phyloP scores from a whole-genome alignment of 2,329 filamentous ascomycete genomes.

The Fusarium drepaniforme region DNA sequence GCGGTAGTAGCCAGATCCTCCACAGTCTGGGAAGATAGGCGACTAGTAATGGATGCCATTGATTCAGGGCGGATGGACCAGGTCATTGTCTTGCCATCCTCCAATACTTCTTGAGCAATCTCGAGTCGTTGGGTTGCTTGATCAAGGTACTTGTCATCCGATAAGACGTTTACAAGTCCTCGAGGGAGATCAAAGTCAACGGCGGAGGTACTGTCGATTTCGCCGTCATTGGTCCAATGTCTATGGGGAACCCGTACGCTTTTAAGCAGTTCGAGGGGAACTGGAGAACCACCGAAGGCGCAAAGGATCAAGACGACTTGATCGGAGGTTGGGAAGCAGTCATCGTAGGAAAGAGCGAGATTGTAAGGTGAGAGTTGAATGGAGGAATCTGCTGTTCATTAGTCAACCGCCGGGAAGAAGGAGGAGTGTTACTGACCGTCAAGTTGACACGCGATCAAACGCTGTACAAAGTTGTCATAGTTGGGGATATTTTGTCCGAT shows the following conservation, averaged over 20 bases:
- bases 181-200: slow-evolving; percentile 38
- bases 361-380: slow-evolving; percentile 38
- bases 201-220: slow-evolving; percentile 41
- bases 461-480: slow-evolving; percentile 39
- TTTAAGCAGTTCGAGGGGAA: slow-evolving; percentile 42
- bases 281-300: slow-evolving; percentile 35
- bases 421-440: slow-evolving; percentile 1
- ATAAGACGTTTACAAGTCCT: slow-evolving; percentile 35
- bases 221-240: slow-evolving; percentile 44
- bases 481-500: slow-evolving; percentile 29
- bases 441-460: slow-evolving; percentile 38
- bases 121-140: slow-evolving; percentile 20
- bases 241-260: slow-evolving; percentile 33
- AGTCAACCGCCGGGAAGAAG: neutral
- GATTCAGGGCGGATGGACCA: slow-evolving; percentile 38
- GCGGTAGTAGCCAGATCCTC: slow-evolving; percentile 38
- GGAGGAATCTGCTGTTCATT: slow-evolving; percentile 11
- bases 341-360: slow-evolving; percentile 40
- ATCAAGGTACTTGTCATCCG: slow-evolving; percentile 19
- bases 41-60: neutral
- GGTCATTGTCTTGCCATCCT: slow-evolving; percentile 24
- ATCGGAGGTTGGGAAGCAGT: slow-evolving; percentile 40
- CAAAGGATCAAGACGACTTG: slow-evolving; percentile 43
- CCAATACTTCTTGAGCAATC: slow-evolving; percentile 24
- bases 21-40: slow-evolving; percentile 24